Conservation (phyloP, 345 rosid genomes). For the Salix dunnii region DNA sequence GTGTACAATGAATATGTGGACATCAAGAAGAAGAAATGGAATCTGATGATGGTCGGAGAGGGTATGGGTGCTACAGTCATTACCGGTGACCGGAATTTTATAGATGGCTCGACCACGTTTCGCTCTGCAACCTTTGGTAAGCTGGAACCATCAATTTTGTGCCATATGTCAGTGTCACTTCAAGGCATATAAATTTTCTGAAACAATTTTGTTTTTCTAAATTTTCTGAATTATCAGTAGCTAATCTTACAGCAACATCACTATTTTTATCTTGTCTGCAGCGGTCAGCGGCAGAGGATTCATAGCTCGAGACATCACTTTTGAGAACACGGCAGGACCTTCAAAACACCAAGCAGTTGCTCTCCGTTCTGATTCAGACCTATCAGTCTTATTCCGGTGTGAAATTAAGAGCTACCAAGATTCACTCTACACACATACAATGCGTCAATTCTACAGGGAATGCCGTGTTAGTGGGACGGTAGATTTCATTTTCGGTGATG, state of each 20-base stretch:
- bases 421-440: slow-evolving; percentile 33
- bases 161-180: too few relatives aligned
- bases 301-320: slow-evolving; percentile 30
- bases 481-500: slow-evolving; percentile 40
- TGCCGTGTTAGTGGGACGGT: slow-evolving; percentile 35
- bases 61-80: slow-evolving; percentile 34
- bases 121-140: slow-evolving; percentile 36
- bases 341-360: slow-evolving; percentile 44
- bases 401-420: slow-evolving; percentile 36
- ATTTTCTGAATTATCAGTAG: neutral
- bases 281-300: slow-evolving; percentile 41
- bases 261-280: slow-evolving; percentile 1
- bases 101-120: slow-evolving; percentile 35
- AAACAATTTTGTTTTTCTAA: neutral
- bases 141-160: neutral
- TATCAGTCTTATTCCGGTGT: slow-evolving; percentile 33
- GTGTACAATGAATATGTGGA: slow-evolving; percentile 36
- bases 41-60: slow-evolving; percentile 37
- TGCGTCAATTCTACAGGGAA: slow-evolving; percentile 38
- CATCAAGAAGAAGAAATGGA: slow-evolving; percentile 32
- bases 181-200: too few relatives aligned
- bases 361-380: slow-evolving; percentile 38
- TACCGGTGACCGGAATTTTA: slow-evolving; percentile 36
- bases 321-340: slow-evolving; percentile 41
- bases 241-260: neutral